Base-by-base conservation (phyloP, 805 yeast species). In the Millerozyma miso region DNA sequence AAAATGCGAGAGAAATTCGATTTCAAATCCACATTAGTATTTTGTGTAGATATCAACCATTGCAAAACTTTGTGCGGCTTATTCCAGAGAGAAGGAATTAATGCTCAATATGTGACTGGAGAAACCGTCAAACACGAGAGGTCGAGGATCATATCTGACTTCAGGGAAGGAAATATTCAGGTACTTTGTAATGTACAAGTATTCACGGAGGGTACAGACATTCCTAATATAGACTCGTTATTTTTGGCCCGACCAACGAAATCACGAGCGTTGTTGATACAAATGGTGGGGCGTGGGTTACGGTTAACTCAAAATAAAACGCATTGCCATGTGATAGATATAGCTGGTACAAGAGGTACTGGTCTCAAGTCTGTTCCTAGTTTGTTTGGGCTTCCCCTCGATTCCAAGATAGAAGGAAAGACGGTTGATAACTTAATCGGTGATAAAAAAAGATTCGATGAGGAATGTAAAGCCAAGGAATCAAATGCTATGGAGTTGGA, bases 131-230 rank as follows among this genome's bases (percentile, higher is more conserved):
- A 66, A 15, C 55, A 58, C 4, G 80, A 75, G 33, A 67, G 97
- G 33, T 73, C 65, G 13, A 54, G 59, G 2, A 69, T 80, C 49
- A 62, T 89, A 2, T 60, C 66, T 4, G 81, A 76, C 31, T 91
- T 90, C 56, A 74, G 71, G 46, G 51, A 63, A 0, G 89, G 93
- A 0, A 56, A 72, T 13, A 70, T 87, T 15, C 79, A 83, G 3
- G 95, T 91, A 0, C 62, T 90, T 23, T 75, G 93, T 65, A 91
- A 91, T 56, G 93, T 96, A 58, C 88, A 85, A 14, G 87, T 90
- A 4, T 83, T 91, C 52, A 90, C 96, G 0, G 98, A 90, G 59
- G 98, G 98, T 0, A 88, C 97, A 0, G 97, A 90, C 63, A 81
- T 91, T 15, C 97, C 97, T 2, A 81, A 81, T 47, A 84, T 89